Base-by-base conservation (phyloP, 345 rosid genomes). In the Lenwebbia sp. region DNA sequence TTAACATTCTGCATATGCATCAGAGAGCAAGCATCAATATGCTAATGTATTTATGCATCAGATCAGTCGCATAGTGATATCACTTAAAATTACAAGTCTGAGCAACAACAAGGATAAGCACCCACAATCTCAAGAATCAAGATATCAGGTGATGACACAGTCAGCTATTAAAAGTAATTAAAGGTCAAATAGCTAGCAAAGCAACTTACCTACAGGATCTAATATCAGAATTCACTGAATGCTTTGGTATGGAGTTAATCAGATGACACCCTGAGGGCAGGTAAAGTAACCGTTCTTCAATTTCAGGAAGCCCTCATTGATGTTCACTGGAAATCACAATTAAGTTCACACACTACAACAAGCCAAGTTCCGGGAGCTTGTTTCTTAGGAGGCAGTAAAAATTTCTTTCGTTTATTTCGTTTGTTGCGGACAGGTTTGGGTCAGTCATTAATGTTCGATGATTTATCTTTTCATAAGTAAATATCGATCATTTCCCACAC, bases 1-100 rank as follows among this genome's bases (percentile, higher is more conserved):
- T 97, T 97, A 87, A 95, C 98, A 89, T 97, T 96, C 99, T 97
- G 92, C 90, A 70, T 70, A 33, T 37, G 26, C 81, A 70, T 70
- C 81, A 70, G 47, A 70, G 78, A 37, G 81, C 81, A 70, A 70
- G 81, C 81, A 37, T 70, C 81, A 70, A 6, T 70, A 70, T 37
- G 81, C 47, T 19, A 22, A 19, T 70, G 26, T 37, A 70, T 37
- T 19, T 37, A 70, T 70, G 81, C 47, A 70, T 19, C 81, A 37
- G 81, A 37, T 70, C 81, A 70, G 11, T 37, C 37, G 47, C 47
- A 70, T 37, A 37, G 25, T 22, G 81, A 70, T 5, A 70, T 70
- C 47, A 0, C 81, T 70, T 4, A 2, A 70, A 70, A 22, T 70
- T 70, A 70, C 47, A 70, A 70, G 47, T 70, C 26, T 37, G 81